Base-by-base conservation (phyloP, 225 moss, liverwort and hornwort genomes). In the Straminergon stramineum region DNA sequence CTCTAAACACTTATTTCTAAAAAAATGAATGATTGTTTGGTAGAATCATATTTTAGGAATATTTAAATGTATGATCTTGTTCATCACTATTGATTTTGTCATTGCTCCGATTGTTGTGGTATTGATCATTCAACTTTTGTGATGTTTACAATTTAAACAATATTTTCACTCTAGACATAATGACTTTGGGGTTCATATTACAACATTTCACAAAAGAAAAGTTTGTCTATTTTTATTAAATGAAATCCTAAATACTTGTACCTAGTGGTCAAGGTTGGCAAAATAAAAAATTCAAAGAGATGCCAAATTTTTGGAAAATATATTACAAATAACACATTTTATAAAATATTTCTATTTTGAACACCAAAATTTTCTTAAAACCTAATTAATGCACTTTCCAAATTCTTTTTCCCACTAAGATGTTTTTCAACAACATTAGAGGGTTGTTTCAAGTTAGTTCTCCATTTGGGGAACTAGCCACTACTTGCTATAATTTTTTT, bases 271-370 rank as follows among this genome's bases (percentile, higher is more conserved):
- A 61, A 41, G 10, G 14, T 81, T 61, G 14, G 7, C 8, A 5
- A 55, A 79, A 57, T 0, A n/a, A 58, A 7, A 15, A 17, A 0
- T 79, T n/a, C 2, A 58, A 4, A 3, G 28, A 27, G 7, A 39
- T 58, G n/a, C 4, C 6, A 17, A 79, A 16, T 79, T 11, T 56
- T 79, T 79, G 7, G 2, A 0, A 58, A 27, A 58, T 7, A 48
- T 48, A 9, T 48, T 48, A 48, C n/a, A n/a, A n/a, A n/a, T 48
- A 48, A 48, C 48, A 7, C 48, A 48, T 48, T 4, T 31, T 13
- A 1, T 23, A 15, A 15, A 23, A 15, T 24, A 15, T 24, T 23
- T 35, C 7, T 55, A 15, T 4, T 23, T 4, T 1, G 2, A 35
- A 35, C 9, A 37, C 13, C 22, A 5, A 32, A 53, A 15, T 3